Evolutionary conservation across 352 stramenopile genomes (phyloP), one percentile per base, ranked within the genome.

Genomic region (Pythium brachiatum): DNA sequence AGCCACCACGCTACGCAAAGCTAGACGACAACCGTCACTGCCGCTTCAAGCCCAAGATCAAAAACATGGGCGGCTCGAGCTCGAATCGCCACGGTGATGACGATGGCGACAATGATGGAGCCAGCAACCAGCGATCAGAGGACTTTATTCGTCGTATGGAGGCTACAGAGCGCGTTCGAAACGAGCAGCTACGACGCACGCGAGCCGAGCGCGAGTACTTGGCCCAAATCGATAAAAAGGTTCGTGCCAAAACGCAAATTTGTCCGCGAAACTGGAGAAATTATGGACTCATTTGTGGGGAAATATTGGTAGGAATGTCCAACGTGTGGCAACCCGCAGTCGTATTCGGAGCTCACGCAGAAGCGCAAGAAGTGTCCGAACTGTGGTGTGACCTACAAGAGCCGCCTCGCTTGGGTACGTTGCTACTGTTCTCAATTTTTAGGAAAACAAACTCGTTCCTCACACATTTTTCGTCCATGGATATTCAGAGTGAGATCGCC

Each of bases 281-380:
- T 60, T 46, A 57, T 27, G 11, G 7, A 21, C 21, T 51, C 11
- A 43, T n/a, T 21, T 15, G 25, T 25, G 21, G 16, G 4, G 38
- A 23, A n/a, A n/a, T 59, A 25, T 25, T 43, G 1, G 9, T 58
- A 83, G 74, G 81, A 90, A 53, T 92, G 83, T 53, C 79, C 80
- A n/a, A 66, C 59, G 36, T 92, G 83, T 38, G 80, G 83, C 11
- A 92, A 87, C 31, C 66, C 78, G 20, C 83, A 92, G 54, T 90
- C 81, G 50, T 90, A 90, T 56, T 73, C 81, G 32, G 83, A 92
- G 59, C 72, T 90, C 23, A 81, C 78, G 3, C 83, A 92, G 47
- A 92, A 92, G 73, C 75, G 83, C 12, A 92, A 89, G 57, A 89
- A 89, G 29, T 92, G 81, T 41, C 83, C 81, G 18, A 92, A 92